A percentile compares a stretch with the other conserved stretches of the same genome.
Conservation (phyloP, 2,329 filamentous ascomycete genomes). For the Colletotrichum orchidophilum region DNA sequence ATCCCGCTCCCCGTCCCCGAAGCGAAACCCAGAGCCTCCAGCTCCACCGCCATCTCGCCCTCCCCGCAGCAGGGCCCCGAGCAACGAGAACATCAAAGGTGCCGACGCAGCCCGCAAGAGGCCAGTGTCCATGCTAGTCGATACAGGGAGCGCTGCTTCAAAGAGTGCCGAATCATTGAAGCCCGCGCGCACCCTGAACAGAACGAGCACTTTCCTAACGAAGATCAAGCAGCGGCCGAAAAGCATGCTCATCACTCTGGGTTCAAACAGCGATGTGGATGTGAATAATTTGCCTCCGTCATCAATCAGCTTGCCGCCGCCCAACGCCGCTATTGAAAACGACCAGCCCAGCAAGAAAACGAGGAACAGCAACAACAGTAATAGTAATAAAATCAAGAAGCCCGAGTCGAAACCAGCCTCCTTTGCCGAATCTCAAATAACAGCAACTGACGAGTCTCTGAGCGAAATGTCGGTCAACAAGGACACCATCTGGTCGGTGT, state of each 20-base stretch:
- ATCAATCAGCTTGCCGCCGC: slow-evolving; percentile 54
- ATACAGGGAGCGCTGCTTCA: slow-evolving; percentile 40
- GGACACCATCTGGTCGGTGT: slow-evolving; percentile 65
- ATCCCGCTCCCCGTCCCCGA: slow-evolving; percentile 60
- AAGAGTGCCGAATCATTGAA: slow-evolving; percentile 48
- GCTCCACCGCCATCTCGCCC: slow-evolving; percentile 34
- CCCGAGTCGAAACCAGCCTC: slow-evolving; percentile 44
- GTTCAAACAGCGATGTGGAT: slow-evolving; percentile 48
- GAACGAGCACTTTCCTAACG: slow-evolving; percentile 59
- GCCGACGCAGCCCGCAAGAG: slow-evolving; percentile 45
- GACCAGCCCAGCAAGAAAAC: slow-evolving; percentile 12
- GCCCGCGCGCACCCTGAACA: slow-evolving; percentile 49
- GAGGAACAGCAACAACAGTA: slow-evolving; percentile 8
- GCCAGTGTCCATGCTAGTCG: slow-evolving; percentile 39
- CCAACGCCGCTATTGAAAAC: slow-evolving; percentile 40
- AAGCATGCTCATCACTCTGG: slow-evolving; percentile 51
- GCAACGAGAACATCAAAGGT: slow-evolving; percentile 35
- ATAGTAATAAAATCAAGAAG: not conserved
- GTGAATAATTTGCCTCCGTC: slow-evolving; percentile 55
- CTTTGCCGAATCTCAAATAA: slow-evolving; percentile 48
- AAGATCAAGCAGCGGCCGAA: slow-evolving; percentile 61
- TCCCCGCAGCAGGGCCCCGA: slow-evolving; percentile 19
- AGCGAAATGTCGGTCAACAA: slow-evolving; percentile 54
- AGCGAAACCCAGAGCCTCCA: slow-evolving; percentile 41
- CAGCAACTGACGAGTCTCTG: slow-evolving; percentile 55